Percentiles rank a stretch among this genome's conserved stretches.
Evolutionary conservation across 2,329 filamentous ascomycete genomes (phyloP).

Genomic region (Colletotrichum somersetense): DNA sequence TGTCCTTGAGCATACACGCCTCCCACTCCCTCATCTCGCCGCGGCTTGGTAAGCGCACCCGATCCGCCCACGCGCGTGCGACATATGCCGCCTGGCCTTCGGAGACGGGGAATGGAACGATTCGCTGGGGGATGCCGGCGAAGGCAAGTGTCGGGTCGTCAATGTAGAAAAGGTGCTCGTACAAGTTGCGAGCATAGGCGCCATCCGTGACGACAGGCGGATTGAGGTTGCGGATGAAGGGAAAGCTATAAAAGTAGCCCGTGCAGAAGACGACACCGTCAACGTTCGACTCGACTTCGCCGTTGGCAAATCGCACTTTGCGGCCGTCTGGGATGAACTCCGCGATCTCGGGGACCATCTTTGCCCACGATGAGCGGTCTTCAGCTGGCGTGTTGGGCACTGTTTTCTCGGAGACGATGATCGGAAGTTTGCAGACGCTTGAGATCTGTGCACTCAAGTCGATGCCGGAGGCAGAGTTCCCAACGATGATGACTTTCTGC

Average conservation of each 20-base stretch:
- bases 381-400: constrained; percentile 44
- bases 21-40: constrained; percentile 75
- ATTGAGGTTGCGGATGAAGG: constrained; percentile 69
- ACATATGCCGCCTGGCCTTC: constrained; percentile 78
- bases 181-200: constrained; percentile 69
- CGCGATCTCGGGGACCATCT: constrained; percentile 59
- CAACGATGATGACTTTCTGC: constrained; percentile 76
- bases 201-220: constrained; percentile 70
- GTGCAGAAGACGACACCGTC: constrained; percentile 90
- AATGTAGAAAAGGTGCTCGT: constrained; percentile 77
- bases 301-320: constrained; percentile 72
- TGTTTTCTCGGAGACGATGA: constrained; percentile 68
- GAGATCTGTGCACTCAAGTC: constrained; percentile 76
- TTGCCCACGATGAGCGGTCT: constrained; percentile 48
- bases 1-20: constrained; percentile 61
- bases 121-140: constrained; percentile 73
- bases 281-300: constrained; percentile 72
- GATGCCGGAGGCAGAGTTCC: constrained; percentile 78
- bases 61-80: constrained; percentile 74
- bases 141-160: constrained; percentile 75
- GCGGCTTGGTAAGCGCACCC: constrained; percentile 66
- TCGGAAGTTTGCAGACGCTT: constrained; percentile 62
- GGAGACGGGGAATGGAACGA: constrained; percentile 79
- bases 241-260: constrained; percentile 87
- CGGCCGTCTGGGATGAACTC: constrained; percentile 59